Percentiles rank a stretch among this genome's conserved stretches.
These are phyloP conservation scores for Aspergillus sp. DNA, from an alignment of 2,329 filamentous ascomycete species.

Conservation along the genomic window DNA sequence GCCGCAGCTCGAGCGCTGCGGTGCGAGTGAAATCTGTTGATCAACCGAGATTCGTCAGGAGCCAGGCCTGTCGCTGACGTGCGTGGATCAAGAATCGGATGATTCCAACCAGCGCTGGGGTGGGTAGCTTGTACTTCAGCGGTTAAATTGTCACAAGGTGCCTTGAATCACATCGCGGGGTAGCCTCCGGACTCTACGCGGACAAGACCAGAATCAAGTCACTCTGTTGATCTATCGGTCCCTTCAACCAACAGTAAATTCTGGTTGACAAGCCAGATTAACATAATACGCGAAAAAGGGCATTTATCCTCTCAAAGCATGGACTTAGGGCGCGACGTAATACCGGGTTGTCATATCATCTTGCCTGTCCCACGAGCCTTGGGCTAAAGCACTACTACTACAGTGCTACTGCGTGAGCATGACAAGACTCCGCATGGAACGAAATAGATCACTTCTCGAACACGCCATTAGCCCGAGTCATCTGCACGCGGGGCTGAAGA, in stretches of 20 bases:
- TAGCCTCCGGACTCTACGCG: neutral
- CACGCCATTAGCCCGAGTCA: slow-evolving; percentile 16
- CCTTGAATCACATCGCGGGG: slow-evolving; percentile 14
- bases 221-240: slow-evolving; percentile 2
- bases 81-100: neutral
- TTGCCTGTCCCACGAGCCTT: slow-evolving; percentile 8
- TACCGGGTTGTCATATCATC: slow-evolving; percentile 8
- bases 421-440: slow-evolving; percentile 4
- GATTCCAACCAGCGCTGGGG: neutral
- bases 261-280: neutral
- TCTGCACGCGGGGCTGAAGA: slow-evolving; percentile 14
- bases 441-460: slow-evolving; percentile 13
- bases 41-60: neutral
- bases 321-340: neutral
- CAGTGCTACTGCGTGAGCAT: slow-evolving; percentile 1
- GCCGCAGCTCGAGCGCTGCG: neutral
- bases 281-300: neutral
- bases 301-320: neutral
- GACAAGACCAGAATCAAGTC: neutral
- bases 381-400: neutral
- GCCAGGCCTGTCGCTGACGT: neutral
- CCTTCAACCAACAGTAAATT: neutral
- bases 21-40: neutral
- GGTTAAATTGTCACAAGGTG: slow-evolving; percentile 17
- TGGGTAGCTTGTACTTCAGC: slow-evolving; percentile 1